These are phyloP conservation scores for Hypoxylon sp. DNA, from an alignment of 2,329 filamentous ascomycete species.

Conservation along the genomic window DNA sequence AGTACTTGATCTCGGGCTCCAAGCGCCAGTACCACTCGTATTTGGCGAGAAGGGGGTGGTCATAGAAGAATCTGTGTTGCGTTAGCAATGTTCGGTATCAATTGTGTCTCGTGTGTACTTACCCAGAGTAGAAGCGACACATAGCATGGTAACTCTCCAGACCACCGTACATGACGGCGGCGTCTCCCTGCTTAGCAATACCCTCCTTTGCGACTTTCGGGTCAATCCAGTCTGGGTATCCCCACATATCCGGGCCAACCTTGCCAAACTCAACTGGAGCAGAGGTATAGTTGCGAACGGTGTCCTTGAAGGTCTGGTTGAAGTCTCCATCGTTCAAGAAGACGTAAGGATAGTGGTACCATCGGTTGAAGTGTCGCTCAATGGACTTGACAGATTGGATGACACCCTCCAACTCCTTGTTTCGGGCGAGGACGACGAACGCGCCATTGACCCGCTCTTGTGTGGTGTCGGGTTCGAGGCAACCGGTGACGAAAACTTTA, in stretches of 20 bases:
- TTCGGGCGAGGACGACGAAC: constrained; percentile 94
- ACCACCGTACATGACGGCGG: constrained; percentile 98
- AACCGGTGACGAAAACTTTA: constrained; percentile 94
- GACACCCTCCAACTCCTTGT: constrained; percentile 96
- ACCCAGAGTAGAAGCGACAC: constrained; percentile 99
- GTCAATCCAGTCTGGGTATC: constrained; percentile 96
- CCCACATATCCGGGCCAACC: constrained; percentile 93
- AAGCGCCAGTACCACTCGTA: constrained; percentile 99
- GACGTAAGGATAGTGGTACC: constrained; percentile 98
- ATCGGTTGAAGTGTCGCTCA: constrained; percentile 98
- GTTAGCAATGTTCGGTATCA: constrained; percentile 34
- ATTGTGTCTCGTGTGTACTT: constrained; percentile 55
- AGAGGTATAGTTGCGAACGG: constrained; percentile 91
- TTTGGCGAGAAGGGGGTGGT: constrained; percentile 92
- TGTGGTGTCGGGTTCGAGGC: constrained; percentile 83
- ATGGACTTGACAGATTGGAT: constrained; percentile 98
- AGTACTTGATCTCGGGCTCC: constrained; percentile 99
- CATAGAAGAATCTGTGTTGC: constrained; percentile 86
- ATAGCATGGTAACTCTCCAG: constrained; percentile 99
- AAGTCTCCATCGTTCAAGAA: constrained; percentile 99
- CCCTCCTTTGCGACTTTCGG: constrained; percentile 94
- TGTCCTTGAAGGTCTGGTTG: constrained; percentile 92
- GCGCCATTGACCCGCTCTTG: constrained; percentile 91
- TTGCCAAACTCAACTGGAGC: constrained; percentile 91
- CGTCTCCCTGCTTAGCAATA: constrained; percentile 95